These are phyloP conservation scores for Hippophae tibetana DNA, from an alignment of 306 rosid genomes.

Conservation along the genomic window DNA sequence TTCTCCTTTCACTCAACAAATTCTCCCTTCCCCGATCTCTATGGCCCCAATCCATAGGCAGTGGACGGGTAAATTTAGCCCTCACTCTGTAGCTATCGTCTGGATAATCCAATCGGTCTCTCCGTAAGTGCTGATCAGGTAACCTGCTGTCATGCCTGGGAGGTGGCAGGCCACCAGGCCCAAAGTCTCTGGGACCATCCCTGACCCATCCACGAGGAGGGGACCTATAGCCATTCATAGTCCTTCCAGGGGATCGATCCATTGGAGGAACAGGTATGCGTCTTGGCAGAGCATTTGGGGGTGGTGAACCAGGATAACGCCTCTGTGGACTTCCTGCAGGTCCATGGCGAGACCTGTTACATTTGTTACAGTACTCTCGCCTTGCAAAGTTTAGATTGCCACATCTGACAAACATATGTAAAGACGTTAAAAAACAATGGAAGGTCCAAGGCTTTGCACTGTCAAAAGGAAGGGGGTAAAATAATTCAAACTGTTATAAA, in stretches of 20 bases:
- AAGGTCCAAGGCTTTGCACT: background rate
- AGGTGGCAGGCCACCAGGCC: constrained; percentile 52
- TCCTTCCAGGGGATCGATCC: constrained; percentile 71
- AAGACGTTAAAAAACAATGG: background rate
- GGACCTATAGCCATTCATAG: constrained; percentile 57
- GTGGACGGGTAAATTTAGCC: constrained; percentile 64
- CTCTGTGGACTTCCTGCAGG: constrained; percentile 74
- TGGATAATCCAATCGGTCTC: constrained; percentile 52
- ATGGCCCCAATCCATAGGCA: constrained; percentile 54
- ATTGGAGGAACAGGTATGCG: constrained; percentile 63
- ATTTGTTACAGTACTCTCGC: constrained; percentile 77
- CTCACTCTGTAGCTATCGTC: constrained; percentile 71
- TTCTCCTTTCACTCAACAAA: constrained; percentile 53
- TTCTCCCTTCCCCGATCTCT: constrained; percentile 67
- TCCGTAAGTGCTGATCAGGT: constrained; percentile 45
- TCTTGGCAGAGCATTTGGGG: constrained; percentile 54
- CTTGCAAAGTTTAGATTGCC: constrained; percentile 89
- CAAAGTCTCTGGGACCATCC: constrained; percentile 66
- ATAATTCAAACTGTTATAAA: no score
- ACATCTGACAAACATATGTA: constrained; percentile 43
- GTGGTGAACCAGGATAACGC: constrained; percentile 50
- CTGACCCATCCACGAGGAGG: constrained; percentile 81
- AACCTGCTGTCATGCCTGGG: constrained; percentile 64
- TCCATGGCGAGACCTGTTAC: constrained; percentile 61
- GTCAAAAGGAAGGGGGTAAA: no score